Evolutionary conservation across 306 rosid genomes (phyloP).

Genomic region (Cucurbita maxima): DNA sequence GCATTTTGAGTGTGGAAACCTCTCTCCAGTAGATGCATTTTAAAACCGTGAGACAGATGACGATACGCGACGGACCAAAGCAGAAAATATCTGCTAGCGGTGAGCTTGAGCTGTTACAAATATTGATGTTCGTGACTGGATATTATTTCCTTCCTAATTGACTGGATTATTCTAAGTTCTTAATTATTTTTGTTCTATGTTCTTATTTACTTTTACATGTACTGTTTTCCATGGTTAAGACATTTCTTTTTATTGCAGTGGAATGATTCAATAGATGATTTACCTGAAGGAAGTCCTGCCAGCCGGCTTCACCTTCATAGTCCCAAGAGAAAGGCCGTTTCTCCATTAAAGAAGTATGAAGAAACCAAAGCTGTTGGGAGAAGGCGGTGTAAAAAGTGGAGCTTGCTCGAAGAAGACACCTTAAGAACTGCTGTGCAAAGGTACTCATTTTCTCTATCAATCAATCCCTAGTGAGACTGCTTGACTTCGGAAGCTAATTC

Average conservation of each 20-base stretch:
- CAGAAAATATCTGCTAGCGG: no score
- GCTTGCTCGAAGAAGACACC: conserved; percentile 53
- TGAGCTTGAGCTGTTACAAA: no score
- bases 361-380: conserved; percentile 13
- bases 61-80: no score
- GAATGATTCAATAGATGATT: conserved; percentile 47
- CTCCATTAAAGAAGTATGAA: conserved; percentile 35
- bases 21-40: no score
- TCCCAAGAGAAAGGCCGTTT: conserved; percentile 20
- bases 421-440: conserved; percentile 42
- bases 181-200: background rate
- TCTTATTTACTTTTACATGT: background rate
- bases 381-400: conserved; percentile 47
- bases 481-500: no score
- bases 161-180: background rate
- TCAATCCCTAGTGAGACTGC: no score
- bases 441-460: conserved; percentile 15
- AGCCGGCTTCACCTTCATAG: conserved; percentile 23
- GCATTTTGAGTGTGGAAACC: no score
- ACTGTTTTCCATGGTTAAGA: conserved; percentile 2
- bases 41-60: no score
- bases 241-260: conserved; percentile 28
- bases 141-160: background rate
- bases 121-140: background rate
- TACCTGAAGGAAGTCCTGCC: conserved; percentile 5